phyloP scores from a whole-genome alignment of 768 basidiomycete genomes.

The Mycena amicta region DNA sequence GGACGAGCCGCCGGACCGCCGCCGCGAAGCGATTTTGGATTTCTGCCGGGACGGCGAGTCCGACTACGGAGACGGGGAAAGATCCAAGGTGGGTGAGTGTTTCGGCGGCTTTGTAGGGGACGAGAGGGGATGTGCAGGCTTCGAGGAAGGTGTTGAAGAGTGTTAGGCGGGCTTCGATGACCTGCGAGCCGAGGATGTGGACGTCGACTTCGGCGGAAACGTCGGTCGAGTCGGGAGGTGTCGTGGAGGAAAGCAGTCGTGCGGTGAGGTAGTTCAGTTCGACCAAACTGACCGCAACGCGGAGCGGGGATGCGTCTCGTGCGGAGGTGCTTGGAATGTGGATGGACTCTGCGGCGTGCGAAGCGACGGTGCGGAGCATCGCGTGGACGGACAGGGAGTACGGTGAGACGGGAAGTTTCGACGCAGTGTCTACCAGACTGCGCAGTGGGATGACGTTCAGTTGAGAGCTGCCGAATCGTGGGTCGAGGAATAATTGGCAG shows the following conservation, averaged over 20 bases:
- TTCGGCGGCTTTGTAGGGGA: not conserved
- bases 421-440: not conserved
- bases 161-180: not conserved
- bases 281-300: not conserved
- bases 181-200: not conserved
- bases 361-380: conserved; percentile 8
- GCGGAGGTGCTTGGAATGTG: conserved; percentile 1
- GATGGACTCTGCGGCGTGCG: conserved; percentile 1
- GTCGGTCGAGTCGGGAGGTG: not conserved
- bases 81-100: conserved; percentile 5
- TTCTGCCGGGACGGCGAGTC: not conserved
- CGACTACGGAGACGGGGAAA: not conserved
- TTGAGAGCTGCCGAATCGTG: not conserved
- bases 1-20: not conserved
- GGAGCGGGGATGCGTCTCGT: not conserved
- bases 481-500: conserved; percentile 7
- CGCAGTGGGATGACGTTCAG: not conserved
- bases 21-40: not conserved
- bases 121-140: not conserved
- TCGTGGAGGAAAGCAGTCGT: not conserved
- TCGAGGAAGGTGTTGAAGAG: conserved; percentile 6
- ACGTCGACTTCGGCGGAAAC: not conserved
- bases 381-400: conserved; percentile 2
- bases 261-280: not conserved
- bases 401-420: conserved; percentile 4